A percentile compares a stretch with the other conserved stretches of the same genome.
phyloP scores from a whole-genome alignment of 1,284 basidiomycete species.

The Trichosporon inkin region DNA sequence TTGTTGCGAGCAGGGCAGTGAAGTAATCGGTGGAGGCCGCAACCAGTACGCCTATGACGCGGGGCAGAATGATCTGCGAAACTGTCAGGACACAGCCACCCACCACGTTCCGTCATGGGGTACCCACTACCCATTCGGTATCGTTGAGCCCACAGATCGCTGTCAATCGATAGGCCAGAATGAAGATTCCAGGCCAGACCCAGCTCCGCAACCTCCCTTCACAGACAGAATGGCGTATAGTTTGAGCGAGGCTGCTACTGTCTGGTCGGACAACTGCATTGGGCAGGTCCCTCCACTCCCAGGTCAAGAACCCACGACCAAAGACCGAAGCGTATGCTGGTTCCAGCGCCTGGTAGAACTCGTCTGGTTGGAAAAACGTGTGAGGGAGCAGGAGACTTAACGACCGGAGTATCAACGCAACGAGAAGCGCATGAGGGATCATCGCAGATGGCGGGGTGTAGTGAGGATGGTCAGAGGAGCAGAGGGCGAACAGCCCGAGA shows the following conservation, averaged over 20 bases:
- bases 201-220: slow-evolving; percentile 28
- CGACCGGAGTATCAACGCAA: slow-evolving; percentile 47
- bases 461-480: not conserved
- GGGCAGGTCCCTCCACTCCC: slow-evolving; percentile 79
- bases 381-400: slow-evolving; percentile 58
- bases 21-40: slow-evolving; percentile 78
- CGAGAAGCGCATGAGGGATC: slow-evolving; percentile 27
- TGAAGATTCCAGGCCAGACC: slow-evolving; percentile 26
- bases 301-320: slow-evolving; percentile 86
- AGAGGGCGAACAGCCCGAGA: not conserved
- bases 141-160: slow-evolving; percentile 52
- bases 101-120: not conserved
- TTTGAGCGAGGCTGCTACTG: not conserved
- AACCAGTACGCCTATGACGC: slow-evolving; percentile 70
- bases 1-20: slow-evolving; percentile 61
- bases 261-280: not conserved
- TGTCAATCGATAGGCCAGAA: slow-evolving; percentile 8
- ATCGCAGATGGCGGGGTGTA: slow-evolving; percentile 12
- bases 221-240: not conserved
- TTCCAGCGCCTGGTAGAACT: slow-evolving; percentile 93
- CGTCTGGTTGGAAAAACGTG: slow-evolving; percentile 96
- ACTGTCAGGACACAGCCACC: slow-evolving; percentile 18
- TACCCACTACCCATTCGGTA: slow-evolving; percentile 57
- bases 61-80: slow-evolving; percentile 58
- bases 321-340: slow-evolving; percentile 84